Base-by-base conservation (phyloP, 441 rosid genomes). In the Croton laevigatus region DNA sequence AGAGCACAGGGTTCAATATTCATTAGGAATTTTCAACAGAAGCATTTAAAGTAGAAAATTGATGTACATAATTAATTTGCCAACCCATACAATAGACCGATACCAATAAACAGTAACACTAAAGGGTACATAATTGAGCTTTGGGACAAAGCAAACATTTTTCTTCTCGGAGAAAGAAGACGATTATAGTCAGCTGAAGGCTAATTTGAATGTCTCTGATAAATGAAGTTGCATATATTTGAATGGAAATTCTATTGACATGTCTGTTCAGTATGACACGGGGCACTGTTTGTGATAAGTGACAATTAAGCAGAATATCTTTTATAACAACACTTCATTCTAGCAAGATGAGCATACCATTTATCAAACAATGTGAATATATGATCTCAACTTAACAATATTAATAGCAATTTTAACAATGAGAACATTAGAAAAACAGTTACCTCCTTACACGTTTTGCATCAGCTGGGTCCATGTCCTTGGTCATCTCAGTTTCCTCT, bases 401-500 rank as follows among this genome's bases (percentile, higher is more conserved):
- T 8, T 40, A 40, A 40, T 27, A 27, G 32, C 17, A 62, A 37
- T 16, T 55, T 49, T 36, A 16, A 55, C 62, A 54, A 79, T 62
- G 36, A 19, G 63, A 73, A 46, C 11, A 32, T 22, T 16, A 38
- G 42, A 68, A 27, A 59, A 12, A 4, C n/a, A 11, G 46, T 68
- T 73, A 94, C 98, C 98, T 94, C 81, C 92, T 86, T 22, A 82
- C 87, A 67, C 95, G 95, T 76, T 87, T 94, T 16, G 75, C 88
- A 72, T 83, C 94, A 71, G 78, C 82, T 5, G 88, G 96, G 71
- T 83, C 84, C 85, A 51, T 74, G 60, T 81, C 89, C 66, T 78
- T 87, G 37, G 78, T 83, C 38, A 77, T 80, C 78, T 87, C 96
- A 46, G 85, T 89, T 78, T 90, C 98, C 51, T 81, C 97, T 71